Base-by-base conservation (phyloP, 495 filamentous ascomycete species). In the Parathielavia hyrcaniae region DNA sequence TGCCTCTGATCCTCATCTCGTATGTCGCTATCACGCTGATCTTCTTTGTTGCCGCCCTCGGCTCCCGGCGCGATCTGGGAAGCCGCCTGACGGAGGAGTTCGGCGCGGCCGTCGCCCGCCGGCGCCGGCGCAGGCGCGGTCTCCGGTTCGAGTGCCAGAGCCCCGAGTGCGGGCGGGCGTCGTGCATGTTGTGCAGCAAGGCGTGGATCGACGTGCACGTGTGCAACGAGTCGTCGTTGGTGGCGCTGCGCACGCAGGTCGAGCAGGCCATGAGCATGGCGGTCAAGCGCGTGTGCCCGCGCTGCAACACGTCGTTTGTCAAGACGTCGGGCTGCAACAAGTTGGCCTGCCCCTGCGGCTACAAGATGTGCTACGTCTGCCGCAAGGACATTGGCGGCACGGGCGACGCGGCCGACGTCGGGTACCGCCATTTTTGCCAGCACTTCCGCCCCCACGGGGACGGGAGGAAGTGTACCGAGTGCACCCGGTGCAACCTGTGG, bases 311-410 rank as follows among this genome's bases (percentile, higher is more conserved):
- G 23, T 88, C 86, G 16, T 97, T 98, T 66, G 86, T 98, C 70
- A 97, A 97, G 67, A 83, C 81, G 3, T 84, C 86, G 35, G 93
- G 93, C 59, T 98, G 93, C 78, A 98, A 98, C 74, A 97, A 96
- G 70, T 73, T 98, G 16, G 91, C 88, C n/a, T 98, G 93, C 68
- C 80, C 89, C n/a, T 98, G 93, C 69, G 91, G 93, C 0, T 98
- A 97, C 71, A 85, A 86, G 58, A 98, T 98, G 93, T 98, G 93
- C 74, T 97, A 95, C 60, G 80, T 95, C 41, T 95, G 88, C 67
- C 86, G 88, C 26, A 79, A 79, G 62, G 77, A 83, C 63, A 80
- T 83, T 50, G 75, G 73, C 45, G 74, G 63, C 46, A 67, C 71
- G 12, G 76, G 72, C 52, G 79, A 79, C 58, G 77, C 77, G 1